Conservation (phyloP, 1,284 basidiomycete species). For the Trametes hirsuta region DNA sequence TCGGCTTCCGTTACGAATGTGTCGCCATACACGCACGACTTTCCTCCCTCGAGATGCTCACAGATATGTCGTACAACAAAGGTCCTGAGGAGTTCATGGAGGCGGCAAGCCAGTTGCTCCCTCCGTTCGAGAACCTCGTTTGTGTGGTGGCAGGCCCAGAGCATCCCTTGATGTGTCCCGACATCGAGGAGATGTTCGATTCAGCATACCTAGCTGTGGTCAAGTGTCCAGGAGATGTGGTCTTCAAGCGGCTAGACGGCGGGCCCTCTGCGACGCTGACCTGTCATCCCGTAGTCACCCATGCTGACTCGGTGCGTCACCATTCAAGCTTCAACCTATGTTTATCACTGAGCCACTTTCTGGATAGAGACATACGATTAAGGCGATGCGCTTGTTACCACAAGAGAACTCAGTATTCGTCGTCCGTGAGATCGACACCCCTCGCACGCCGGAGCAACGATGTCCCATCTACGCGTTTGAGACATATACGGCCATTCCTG, state of each 20-base stretch:
- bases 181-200: slow-evolving; percentile 50
- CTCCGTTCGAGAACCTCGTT: slow-evolving; percentile 48
- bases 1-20: slow-evolving; percentile 51
- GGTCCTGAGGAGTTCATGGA: slow-evolving; percentile 44
- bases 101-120: slow-evolving; percentile 38
- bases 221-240: slow-evolving; percentile 46
- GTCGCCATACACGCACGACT: slow-evolving; percentile 51
- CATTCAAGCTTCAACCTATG: slow-evolving; percentile 13
- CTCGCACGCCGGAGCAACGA: slow-evolving; percentile 18
- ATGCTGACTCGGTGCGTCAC: slow-evolving; percentile 1
- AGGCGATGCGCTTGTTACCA: slow-evolving; percentile 57
- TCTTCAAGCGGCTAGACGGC: slow-evolving; percentile 49
- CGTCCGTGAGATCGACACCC: slow-evolving; percentile 43
- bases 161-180: slow-evolving; percentile 44
- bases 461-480: slow-evolving; percentile 24
- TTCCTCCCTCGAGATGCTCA: slow-evolving; percentile 51
- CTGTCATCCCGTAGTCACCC: slow-evolving; percentile 13
- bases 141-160: slow-evolving; percentile 38
- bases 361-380: slow-evolving; percentile 47
- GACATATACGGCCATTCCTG: slow-evolving; percentile 21
- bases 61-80: slow-evolving; percentile 48
- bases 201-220: slow-evolving; percentile 49
- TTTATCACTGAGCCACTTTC: neutral
- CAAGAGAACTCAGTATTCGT: slow-evolving; percentile 57
- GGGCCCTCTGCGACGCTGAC: slow-evolving; percentile 33